These are phyloP conservation scores for Apophysomyces sp. DNA, from an alignment of 371 early-diverging fungal species.

Conservation along the genomic window DNA sequence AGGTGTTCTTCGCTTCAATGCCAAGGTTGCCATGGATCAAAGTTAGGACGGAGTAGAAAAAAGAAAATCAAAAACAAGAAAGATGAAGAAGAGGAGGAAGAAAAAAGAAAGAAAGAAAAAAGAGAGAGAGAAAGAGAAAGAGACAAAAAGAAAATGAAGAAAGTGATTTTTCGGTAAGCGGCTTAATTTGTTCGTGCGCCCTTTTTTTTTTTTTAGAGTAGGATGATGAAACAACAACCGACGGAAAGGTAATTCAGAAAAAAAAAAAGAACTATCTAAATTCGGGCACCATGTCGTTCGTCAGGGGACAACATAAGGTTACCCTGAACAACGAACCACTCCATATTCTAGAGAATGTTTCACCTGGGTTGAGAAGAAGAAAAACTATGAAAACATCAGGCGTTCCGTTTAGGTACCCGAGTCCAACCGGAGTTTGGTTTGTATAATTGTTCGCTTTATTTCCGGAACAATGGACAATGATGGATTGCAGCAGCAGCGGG, in stretches of 20 bases:
- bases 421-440: not conserved
- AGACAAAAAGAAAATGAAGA: conserved; percentile 9
- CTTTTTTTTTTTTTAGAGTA: not conserved
- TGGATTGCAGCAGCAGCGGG: too few relatives aligned
- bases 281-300: not conserved
- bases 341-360: not conserved
- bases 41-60: conserved; percentile 5
- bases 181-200: conserved; percentile 1
- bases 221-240: not conserved
- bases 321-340: not conserved
- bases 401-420: conserved; percentile 1
- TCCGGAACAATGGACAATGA: not conserved
- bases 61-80: not conserved
- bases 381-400: not conserved
- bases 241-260: not conserved
- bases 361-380: not conserved
- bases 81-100: conserved; percentile 9
- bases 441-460: not conserved
- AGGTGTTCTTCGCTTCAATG: conserved; percentile 37
- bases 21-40: conserved; percentile 29
- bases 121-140: conserved; percentile 1
- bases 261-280: not conserved
- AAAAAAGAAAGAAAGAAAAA: conserved; percentile 3
- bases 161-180: not conserved
- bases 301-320: not conserved